These are phyloP conservation scores for Annona cherimola DNA, from an alignment of 164 flowering plant genomes.

Conservation along the genomic window DNA sequence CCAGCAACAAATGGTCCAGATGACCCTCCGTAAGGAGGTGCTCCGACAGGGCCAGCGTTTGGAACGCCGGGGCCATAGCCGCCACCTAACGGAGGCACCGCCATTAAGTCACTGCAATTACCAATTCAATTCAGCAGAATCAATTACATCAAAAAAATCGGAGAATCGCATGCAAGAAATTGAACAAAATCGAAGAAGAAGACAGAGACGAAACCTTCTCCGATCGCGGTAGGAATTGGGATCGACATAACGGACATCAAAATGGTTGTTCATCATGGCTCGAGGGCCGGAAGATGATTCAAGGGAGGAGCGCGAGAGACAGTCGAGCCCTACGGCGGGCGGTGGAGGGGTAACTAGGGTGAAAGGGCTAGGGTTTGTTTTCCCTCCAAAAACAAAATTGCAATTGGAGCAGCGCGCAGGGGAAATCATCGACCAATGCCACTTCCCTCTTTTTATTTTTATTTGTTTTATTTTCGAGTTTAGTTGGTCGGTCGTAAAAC, in stretches of 20 bases:
- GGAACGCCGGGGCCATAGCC: slow-evolving; percentile 2
- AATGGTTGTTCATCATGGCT: slow-evolving; percentile 28
- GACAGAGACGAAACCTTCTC: slow-evolving; percentile 39
- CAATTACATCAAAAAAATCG: too few species aligned
- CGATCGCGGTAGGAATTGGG: slow-evolving; percentile 73
- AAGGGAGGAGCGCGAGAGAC: too few species aligned
- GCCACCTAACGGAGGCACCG: slow-evolving; percentile 21
- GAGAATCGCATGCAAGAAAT: too few species aligned
- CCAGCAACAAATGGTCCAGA: slow-evolving; percentile 4
- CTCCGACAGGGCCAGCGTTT: background rate
- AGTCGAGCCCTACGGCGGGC: too few species aligned
- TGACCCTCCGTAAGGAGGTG: slow-evolving; percentile 4
- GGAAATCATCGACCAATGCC: too few species aligned
- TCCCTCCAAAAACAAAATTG: background rate
- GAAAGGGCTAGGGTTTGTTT: background rate
- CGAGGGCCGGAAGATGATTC: background rate
- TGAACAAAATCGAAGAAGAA: too few species aligned
- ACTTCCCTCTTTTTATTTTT: too few species aligned
- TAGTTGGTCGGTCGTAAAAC: too few species aligned
- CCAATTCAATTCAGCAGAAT: background rate
- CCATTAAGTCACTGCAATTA: slow-evolving; percentile 37
- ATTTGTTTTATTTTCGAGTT: too few species aligned
- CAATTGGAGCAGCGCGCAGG: too few species aligned
- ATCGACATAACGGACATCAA: slow-evolving; percentile 55
- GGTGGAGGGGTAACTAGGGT: background rate